Conservation (phyloP, 352 stramenopile species). For the Phytophthora quininea region DNA sequence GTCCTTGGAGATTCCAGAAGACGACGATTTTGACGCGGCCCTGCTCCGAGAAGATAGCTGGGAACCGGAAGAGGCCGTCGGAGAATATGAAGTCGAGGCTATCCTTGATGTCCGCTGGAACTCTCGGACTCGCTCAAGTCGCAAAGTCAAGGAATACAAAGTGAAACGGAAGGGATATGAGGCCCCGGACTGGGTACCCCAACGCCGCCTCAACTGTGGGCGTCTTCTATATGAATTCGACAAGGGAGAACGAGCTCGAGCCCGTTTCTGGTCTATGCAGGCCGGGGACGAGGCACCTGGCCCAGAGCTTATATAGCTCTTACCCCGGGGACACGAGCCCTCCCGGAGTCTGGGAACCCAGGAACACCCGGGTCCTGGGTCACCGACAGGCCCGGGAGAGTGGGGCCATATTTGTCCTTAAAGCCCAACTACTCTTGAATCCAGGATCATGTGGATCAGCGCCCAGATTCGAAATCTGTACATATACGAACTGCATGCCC, state of each 20-base stretch:
- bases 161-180: neutral
- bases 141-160: neutral
- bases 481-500: too few species aligned
- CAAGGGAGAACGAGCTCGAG: neutral
- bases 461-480: too few species aligned
- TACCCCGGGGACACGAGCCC: too few species aligned
- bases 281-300: neutral
- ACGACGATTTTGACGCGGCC: neutral
- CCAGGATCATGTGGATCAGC: too few species aligned
- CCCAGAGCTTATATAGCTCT: too few species aligned
- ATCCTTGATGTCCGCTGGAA: neutral
- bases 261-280: neutral
- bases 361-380: too few species aligned
- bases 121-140: neutral
- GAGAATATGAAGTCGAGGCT: neutral
- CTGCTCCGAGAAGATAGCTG: neutral
- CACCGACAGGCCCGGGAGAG: too few species aligned
- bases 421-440: too few species aligned
- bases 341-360: too few species aligned
- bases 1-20: neutral
- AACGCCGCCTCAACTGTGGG: neutral
- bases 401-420: too few species aligned
- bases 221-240: neutral
- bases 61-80: neutral
- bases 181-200: neutral